A percentile compares a stretch with the other conserved stretches of the same genome.
Evolutionary conservation across 805 yeast species (phyloP).

Genomic region (Ogataea chonburiensis): DNA sequence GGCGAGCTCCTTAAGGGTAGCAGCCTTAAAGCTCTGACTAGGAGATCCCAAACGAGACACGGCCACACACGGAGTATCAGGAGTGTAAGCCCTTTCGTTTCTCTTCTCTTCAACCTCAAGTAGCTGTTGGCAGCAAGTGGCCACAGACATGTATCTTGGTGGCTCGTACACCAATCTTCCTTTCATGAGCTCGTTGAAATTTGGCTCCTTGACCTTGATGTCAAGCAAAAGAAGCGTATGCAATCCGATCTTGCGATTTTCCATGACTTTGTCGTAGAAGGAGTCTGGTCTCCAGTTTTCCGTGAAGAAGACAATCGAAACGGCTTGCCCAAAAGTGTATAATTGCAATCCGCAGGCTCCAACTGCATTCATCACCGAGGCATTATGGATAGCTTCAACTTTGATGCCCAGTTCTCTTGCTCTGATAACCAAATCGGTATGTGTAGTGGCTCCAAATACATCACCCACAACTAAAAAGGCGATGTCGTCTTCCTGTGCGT

Average conservation of each 20-base stretch:
- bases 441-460: constrained; percentile 97
- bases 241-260: constrained; percentile 85
- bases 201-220: constrained; percentile 95
- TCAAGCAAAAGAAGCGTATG: constrained; percentile 88
- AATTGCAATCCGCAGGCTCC: constrained; percentile 97
- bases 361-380: constrained; percentile 96
- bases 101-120: constrained; percentile 83
- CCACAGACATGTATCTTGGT: constrained; percentile 92
- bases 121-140: constrained; percentile 84
- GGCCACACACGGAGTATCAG: constrained; percentile 90
- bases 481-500: constrained; percentile 77
- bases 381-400: constrained; percentile 87
- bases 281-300: constrained; percentile 96
- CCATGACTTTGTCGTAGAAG: constrained; percentile 84
- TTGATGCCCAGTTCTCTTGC: constrained; percentile 81
- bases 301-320: constrained; percentile 93
- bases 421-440: constrained; percentile 87
- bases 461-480: constrained; percentile 97
- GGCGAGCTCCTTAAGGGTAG: constrained; percentile 71
- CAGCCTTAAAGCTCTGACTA: constrained; percentile 78
- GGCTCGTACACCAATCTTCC: constrained; percentile 93
- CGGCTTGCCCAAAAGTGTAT: constrained; percentile 94
- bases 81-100: constrained; percentile 74
- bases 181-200: constrained; percentile 88
- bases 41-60: constrained; percentile 91